Conservation (phyloP, 2,329 filamentous ascomycete species). For the Pseudocercospora pini-densiflorae region DNA sequence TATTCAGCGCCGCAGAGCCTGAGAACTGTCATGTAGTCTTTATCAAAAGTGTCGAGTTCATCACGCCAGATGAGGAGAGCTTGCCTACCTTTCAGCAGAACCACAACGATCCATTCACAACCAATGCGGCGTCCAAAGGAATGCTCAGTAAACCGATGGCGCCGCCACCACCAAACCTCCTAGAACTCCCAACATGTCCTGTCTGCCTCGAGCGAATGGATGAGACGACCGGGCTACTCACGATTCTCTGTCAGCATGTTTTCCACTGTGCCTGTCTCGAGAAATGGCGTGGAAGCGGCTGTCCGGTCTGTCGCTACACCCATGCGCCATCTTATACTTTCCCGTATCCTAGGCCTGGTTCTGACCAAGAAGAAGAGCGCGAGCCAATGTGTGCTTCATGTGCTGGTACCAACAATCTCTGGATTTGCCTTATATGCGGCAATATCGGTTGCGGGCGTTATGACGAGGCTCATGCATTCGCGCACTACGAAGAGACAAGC, state of each 20-base stretch:
- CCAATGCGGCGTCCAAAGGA: slow-evolving; percentile 23
- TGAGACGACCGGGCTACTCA: slow-evolving; percentile 91
- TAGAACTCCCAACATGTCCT: slow-evolving; percentile 93
- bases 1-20: slow-evolving; percentile 77
- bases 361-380: slow-evolving; percentile 49
- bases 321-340: slow-evolving; percentile 58
- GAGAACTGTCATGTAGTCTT: slow-evolving; percentile 96
- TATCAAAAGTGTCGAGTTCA: slow-evolving; percentile 87
- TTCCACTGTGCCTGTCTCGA: slow-evolving; percentile 97
- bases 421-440: slow-evolving; percentile 94
- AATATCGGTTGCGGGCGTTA: slow-evolving; percentile 93
- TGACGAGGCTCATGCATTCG: slow-evolving; percentile 85
- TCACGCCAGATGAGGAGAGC: slow-evolving; percentile 59
- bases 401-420: slow-evolving; percentile 79
- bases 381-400: slow-evolving; percentile 82
- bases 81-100: slow-evolving; percentile 61
- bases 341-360: slow-evolving; percentile 39
- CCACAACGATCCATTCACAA: slow-evolving; percentile 64
- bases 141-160: slow-evolving; percentile 62
- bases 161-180: slow-evolving; percentile 78
- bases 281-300: slow-evolving; percentile 93
- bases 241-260: slow-evolving; percentile 95
- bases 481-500: slow-evolving; percentile 86
- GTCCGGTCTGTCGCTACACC: slow-evolving; percentile 92
- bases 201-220: slow-evolving; percentile 99